Base-by-base conservation (phyloP, 2,329 filamentous ascomycete genomes). In the Colletotrichum simmondsii region DNA sequence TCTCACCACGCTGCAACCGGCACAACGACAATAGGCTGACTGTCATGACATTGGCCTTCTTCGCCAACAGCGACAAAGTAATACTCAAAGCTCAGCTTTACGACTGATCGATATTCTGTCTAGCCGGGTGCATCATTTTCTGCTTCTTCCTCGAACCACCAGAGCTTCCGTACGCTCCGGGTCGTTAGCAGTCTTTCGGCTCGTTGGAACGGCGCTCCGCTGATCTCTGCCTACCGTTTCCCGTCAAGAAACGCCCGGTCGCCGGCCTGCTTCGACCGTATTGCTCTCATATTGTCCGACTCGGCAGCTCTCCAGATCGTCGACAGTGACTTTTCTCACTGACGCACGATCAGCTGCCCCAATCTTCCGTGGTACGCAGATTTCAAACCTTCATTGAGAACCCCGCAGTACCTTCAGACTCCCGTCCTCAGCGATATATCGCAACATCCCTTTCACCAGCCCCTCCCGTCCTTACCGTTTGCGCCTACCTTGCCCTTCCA, bases 381-480 rank as follows among this genome's bases (percentile, higher is more conserved):
- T 52, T 57, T n/a, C 37, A 62, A 60, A 53, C 28, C 32, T 72
- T 56, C 32, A 28, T 42, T 37, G 24, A 66, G 56, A 54, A 66
- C 30, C 46, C 68, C 37, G 30, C 57, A 64, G 32, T 49, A 32
- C 30, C 42, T 32, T 42, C 58, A 54, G 42, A 42, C 32, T 52
- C 35, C 65, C 37, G 37, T 42, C 37, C 37, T 53, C 30, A 11
- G 35, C 35, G 24, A 24, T 19, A n/a, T 28, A 53, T 54, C 35
- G 26, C n/a, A 57, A 46, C 42, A 14, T 54, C 30, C 22, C 42
- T 53, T 53, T 46, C 57, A 54, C 57, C 46, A 42, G 30, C 53
- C 53, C 42, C 30, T 58, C 26, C 49, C 52, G 53, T 24, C 53
- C n/a, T 26, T 59, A 59, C 58, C 65, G 53, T 69, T 68, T 72